These are phyloP conservation scores for Sergeia podlipaevii DNA, from an alignment of 208 protist species.

Conservation along the genomic window DNA sequence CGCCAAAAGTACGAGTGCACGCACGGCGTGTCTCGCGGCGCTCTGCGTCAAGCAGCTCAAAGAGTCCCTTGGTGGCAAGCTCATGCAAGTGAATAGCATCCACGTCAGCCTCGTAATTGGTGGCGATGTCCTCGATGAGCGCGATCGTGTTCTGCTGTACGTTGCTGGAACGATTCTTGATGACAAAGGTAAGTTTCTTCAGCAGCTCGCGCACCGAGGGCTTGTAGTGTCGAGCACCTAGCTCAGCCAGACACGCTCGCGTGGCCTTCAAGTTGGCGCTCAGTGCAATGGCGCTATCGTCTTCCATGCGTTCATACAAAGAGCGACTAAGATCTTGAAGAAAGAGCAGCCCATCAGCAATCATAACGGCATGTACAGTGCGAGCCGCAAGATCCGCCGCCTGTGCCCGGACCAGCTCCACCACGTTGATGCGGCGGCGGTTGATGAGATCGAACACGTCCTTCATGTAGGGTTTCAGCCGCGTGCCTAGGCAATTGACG, in stretches of 20 bases:
- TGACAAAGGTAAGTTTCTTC: constrained; percentile 97
- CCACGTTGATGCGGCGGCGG: constrained; percentile 95
- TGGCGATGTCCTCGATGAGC: constrained; percentile 97
- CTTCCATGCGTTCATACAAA: constrained; percentile 97
- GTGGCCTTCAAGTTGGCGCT: constrained; percentile 96
- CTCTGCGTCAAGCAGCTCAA: constrained; percentile 99
- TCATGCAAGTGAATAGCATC: constrained; percentile 93
- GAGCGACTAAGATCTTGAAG: constrained; percentile 95
- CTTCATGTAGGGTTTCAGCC: constrained; percentile 93
- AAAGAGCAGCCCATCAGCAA: constrained; percentile 93
- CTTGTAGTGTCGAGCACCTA: constrained; percentile 96
- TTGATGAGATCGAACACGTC: constrained; percentile 97
- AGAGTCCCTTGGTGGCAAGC: constrained; percentile 98
- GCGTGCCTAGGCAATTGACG: constrained; percentile 91
- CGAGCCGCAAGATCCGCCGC: constrained; percentile 95
- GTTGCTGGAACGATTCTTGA: constrained; percentile 98
- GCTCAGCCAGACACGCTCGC: constrained; percentile 96
- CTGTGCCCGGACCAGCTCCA: constrained; percentile 93
- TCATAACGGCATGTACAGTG: constrained; percentile 95
- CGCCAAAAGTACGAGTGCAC: constrained; percentile 98
- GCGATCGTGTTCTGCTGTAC: constrained; percentile 98
- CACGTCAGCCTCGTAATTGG: constrained; percentile 70
- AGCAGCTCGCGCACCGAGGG: constrained; percentile 97
- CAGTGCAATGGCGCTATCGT: constrained; percentile 97
- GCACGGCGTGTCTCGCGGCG: constrained; percentile 96